phyloP scores from a whole-genome alignment of 2,329 filamentous ascomycete species.

The Aotearoamyces nothofagi region DNA sequence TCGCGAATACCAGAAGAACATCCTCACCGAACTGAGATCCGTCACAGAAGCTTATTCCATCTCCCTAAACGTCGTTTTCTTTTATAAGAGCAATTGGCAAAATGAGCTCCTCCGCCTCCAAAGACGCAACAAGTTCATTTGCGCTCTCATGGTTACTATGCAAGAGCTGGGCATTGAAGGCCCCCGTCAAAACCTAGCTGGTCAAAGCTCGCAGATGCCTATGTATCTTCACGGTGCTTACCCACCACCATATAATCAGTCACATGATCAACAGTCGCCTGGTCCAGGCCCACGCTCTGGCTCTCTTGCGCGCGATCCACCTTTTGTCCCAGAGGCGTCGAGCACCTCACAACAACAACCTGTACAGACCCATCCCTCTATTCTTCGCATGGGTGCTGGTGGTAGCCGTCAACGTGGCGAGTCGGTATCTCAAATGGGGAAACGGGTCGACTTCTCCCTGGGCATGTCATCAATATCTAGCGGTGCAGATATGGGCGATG shows the following conservation, averaged over 20 bases:
- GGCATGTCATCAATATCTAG: conserved; percentile 46
- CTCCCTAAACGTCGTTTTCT: conserved; percentile 85
- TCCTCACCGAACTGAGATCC: conserved; percentile 69
- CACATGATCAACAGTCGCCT: conserved; percentile 6
- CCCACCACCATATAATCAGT: conserved; percentile 6
- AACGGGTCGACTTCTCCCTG: conserved; percentile 55
- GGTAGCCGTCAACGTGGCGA: conserved; percentile 35
- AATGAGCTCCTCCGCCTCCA: conserved; percentile 84
- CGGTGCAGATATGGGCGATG: conserved; percentile 45
- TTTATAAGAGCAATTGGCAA: conserved; percentile 95
- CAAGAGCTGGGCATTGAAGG: conserved; percentile 20
- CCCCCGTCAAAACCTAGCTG: conserved; percentile 18
- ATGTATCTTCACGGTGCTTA: conserved; percentile 16
- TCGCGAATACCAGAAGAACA: conserved; percentile 75
- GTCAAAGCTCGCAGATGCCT: conserved; percentile 15
- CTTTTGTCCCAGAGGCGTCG: conserved; percentile 20
- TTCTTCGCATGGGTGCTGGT: conserved; percentile 33
- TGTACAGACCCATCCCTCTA: conserved; percentile 29
- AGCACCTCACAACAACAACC: conserved; percentile 9
- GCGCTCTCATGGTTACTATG: conserved; percentile 77
- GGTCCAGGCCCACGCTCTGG: conserved; percentile 16
- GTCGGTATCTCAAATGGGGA: conserved; percentile 39
- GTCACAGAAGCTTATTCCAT: conserved; percentile 75
- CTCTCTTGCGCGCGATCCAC: conserved; percentile 23
- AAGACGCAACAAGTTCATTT: conserved; percentile 87